Percentiles rank a stretch among this genome's conserved stretches.
Conservation (phyloP, 1,139 yeast genomes). For the Lodderomyces parapsilosis region DNA sequence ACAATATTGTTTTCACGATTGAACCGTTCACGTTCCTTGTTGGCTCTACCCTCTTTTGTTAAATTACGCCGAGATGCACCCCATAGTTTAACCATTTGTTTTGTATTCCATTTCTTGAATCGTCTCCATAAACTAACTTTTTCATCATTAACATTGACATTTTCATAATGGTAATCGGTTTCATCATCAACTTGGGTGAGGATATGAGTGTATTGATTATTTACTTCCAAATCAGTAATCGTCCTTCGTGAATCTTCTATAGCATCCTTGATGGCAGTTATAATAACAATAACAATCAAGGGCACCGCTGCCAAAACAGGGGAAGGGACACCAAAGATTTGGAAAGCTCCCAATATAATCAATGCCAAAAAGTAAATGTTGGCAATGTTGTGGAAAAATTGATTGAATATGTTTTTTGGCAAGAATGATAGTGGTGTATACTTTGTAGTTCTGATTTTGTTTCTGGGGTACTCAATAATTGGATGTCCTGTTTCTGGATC, state of each 20-base stretch:
- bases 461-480: constrained; percentile 41
- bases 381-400: constrained; percentile 53
- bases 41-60: constrained; percentile 40
- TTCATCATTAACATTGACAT: constrained; percentile 46
- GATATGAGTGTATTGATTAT: constrained; percentile 50
- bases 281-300: constrained; percentile 53
- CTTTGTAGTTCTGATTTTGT: constrained; percentile 60
- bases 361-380: constrained; percentile 53
- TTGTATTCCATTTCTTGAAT: constrained; percentile 52
- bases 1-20: constrained; percentile 9
- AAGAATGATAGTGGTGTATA: constrained; percentile 56
- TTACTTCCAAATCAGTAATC: constrained; percentile 51
- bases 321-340: constrained; percentile 57
- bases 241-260: constrained; percentile 59
- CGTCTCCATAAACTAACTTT: constrained; percentile 58
- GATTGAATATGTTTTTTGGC: constrained; percentile 52
- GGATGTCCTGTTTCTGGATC: constrained; percentile 45
- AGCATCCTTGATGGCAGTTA: constrained; percentile 58
- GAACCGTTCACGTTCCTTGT: constrained; percentile 25
- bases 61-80: constrained; percentile 30
- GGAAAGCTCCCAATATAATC: constrained; percentile 52
- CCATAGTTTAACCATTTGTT: constrained; percentile 28
- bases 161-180: constrained; percentile 23
- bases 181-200: constrained; percentile 22
- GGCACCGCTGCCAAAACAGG: constrained; percentile 60